A percentile compares a stretch with the other conserved stretches of the same genome.
These are phyloP conservation scores for Candida dajiaensis DNA, from an alignment of 805 yeast genomes.

Conservation along the genomic window DNA sequence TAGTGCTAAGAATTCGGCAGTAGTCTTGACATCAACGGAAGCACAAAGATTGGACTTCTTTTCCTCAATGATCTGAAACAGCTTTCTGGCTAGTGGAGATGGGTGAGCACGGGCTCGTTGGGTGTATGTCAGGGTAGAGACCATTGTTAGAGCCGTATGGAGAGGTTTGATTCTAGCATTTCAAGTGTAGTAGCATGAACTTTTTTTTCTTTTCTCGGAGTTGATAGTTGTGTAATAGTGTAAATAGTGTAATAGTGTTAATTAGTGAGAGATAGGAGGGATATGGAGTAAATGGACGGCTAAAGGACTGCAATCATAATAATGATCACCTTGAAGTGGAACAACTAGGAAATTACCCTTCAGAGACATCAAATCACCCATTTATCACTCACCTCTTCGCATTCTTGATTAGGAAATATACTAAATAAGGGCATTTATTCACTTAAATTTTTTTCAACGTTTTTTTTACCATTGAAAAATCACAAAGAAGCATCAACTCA, in stretches of 20 bases:
- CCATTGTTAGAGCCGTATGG: slow-evolving; percentile 8
- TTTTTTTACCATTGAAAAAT: slow-evolving; percentile 1
- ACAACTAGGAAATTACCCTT: too few species aligned
- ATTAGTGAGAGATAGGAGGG: too few species aligned
- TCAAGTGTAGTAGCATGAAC: too few species aligned
- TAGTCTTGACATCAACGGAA: slow-evolving; percentile 82
- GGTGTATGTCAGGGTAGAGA: slow-evolving; percentile 41
- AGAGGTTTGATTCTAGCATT: too few species aligned
- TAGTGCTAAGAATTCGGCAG: slow-evolving; percentile 64
- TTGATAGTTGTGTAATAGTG: too few species aligned
- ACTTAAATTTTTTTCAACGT: background rate
- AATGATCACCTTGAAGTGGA: too few species aligned
- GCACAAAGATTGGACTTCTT: slow-evolving; percentile 92
- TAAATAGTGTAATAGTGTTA: too few species aligned
- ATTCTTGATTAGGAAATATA: background rate
- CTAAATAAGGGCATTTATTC: background rate
- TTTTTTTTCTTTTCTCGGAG: too few species aligned
- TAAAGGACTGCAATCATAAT: too few species aligned
- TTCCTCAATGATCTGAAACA: slow-evolving; percentile 65
- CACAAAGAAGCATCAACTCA: background rate
- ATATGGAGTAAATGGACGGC: too few species aligned
- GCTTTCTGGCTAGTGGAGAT: slow-evolving; percentile 73
- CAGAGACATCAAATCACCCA: background rate
- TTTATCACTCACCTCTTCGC: background rate
- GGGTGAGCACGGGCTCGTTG: slow-evolving; percentile 66